Evolutionary conservation across 2,329 filamentous ascomycete genomes (phyloP).

Genomic region (Ophiostoma piceae): DNA sequence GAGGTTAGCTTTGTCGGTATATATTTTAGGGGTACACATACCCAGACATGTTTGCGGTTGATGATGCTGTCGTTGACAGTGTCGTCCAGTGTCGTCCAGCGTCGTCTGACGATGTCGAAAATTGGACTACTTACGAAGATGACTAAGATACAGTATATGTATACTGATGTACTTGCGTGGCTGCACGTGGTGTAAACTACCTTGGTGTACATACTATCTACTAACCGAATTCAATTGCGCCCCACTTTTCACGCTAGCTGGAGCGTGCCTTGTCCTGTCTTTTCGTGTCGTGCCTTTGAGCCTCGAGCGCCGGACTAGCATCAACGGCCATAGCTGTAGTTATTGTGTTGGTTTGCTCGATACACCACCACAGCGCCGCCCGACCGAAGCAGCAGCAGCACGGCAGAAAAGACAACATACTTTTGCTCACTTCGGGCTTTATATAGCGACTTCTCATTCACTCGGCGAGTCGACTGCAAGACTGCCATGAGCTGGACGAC

Average conservation of each 20-base stretch:
- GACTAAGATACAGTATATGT: conserved; percentile 7
- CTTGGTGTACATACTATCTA: background rate
- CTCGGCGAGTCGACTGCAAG: background rate
- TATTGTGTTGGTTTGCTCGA: background rate
- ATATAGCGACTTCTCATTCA: background rate
- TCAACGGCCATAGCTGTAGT: background rate
- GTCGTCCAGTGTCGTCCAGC: background rate
- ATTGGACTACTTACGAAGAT: conserved; percentile 3
- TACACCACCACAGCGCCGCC: background rate
- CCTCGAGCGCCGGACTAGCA: background rate
- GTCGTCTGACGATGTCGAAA: conserved; percentile 3
- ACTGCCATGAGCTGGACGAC: background rate
- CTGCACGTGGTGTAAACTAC: background rate
- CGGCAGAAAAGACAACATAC: background rate
- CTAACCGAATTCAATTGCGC: background rate
- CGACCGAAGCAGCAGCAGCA: background rate
- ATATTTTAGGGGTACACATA: background rate
- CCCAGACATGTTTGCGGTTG: conserved; percentile 1
- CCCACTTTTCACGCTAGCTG: background rate
- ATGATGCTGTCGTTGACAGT: background rate
- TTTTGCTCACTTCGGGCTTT: background rate
- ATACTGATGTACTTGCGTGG: background rate
- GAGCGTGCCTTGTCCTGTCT: background rate
- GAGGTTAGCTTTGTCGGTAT: background rate
- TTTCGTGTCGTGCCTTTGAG: conserved; percentile 14